Conservation (phyloP, 805 yeast genomes). For the Candida germanica region DNA sequence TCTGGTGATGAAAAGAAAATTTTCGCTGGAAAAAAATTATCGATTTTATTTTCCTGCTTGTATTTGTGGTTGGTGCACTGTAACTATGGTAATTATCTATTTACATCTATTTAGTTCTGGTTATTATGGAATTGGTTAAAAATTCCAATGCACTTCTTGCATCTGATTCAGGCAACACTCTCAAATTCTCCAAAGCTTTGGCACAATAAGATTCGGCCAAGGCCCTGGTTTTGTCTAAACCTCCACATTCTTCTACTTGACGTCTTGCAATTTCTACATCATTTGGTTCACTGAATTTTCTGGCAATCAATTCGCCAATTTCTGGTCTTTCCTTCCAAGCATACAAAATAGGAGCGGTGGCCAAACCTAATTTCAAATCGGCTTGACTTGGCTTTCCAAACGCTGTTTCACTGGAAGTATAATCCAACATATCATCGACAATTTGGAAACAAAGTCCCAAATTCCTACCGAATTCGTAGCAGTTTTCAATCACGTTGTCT, state of each 20-base stretch:
- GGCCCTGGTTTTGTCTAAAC: constrained; percentile 70
- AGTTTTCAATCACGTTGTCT: constrained; percentile 70
- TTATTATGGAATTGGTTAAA: constrained; percentile 76
- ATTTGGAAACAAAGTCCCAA: constrained; percentile 94
- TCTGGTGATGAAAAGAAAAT: constrained; percentile 47
- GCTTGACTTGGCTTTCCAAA: constrained; percentile 97
- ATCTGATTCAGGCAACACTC: constrained; percentile 80
- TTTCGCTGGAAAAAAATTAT: too few species aligned
- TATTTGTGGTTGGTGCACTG: too few species aligned
- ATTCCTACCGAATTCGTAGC: constrained; percentile 90
- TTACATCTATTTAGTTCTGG: constrained; percentile 61
- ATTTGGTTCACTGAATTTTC: constrained; percentile 78
- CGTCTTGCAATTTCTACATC: constrained; percentile 81
- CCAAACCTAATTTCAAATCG: constrained; percentile 88
- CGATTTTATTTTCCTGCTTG: too few species aligned
- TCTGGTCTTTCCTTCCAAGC: constrained; percentile 92
- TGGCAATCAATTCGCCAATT: constrained; percentile 75
- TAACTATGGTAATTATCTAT: constrained; percentile 4
- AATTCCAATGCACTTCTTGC: constrained; percentile 85
- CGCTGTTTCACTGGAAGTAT: constrained; percentile 78
- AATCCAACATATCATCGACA: constrained; percentile 94
- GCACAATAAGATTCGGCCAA: constrained; percentile 78
- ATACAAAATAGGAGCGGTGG: constrained; percentile 92
- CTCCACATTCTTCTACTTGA: constrained; percentile 68
- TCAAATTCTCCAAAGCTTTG: constrained; percentile 68